These are phyloP conservation scores for Rosa chinensis DNA, from an alignment of 306 rosid genomes.

Conservation along the genomic window DNA sequence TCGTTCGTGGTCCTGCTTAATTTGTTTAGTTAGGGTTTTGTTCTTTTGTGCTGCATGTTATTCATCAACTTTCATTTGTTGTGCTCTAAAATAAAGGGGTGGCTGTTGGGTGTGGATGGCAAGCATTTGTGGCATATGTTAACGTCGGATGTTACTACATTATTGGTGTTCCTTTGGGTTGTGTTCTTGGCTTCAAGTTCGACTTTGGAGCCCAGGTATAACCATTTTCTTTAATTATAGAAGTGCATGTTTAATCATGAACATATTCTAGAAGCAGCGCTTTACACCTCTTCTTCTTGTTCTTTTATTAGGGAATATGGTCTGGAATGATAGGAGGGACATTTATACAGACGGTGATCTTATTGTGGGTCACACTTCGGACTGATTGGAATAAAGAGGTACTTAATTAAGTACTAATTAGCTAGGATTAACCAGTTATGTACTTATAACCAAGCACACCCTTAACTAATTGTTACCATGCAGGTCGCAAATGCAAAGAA, in stretches of 20 bases:
- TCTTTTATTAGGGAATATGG: conserved; percentile 45
- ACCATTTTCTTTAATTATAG: background rate
- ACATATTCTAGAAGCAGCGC: background rate
- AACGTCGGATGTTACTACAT: conserved; percentile 54
- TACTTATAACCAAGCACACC: background rate
- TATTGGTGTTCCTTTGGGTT: conserved; percentile 45
- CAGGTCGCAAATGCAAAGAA: conserved; percentile 33
- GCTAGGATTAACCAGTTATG: background rate
- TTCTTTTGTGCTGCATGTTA: background rate
- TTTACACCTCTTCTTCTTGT: background rate
- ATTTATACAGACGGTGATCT: conserved; percentile 42
- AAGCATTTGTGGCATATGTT: conserved; percentile 55
- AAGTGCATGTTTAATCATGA: background rate
- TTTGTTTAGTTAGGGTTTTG: background rate
- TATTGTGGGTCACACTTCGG: conserved; percentile 35
- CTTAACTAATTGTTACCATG: background rate
- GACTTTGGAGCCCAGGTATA: conserved; percentile 41
- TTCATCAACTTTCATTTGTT: background rate
- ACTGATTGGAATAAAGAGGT: conserved; percentile 51
- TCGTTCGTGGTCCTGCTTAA: background rate
- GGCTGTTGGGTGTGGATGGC: conserved; percentile 69
- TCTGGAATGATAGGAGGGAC: conserved; percentile 56
- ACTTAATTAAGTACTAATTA: background rate
- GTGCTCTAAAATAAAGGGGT: conserved; percentile 32
- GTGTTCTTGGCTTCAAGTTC: conserved; percentile 51